Base-by-base conservation (phyloP, 192 early-diverging fungal genomes). In the Backusella psychrophila region DNA sequence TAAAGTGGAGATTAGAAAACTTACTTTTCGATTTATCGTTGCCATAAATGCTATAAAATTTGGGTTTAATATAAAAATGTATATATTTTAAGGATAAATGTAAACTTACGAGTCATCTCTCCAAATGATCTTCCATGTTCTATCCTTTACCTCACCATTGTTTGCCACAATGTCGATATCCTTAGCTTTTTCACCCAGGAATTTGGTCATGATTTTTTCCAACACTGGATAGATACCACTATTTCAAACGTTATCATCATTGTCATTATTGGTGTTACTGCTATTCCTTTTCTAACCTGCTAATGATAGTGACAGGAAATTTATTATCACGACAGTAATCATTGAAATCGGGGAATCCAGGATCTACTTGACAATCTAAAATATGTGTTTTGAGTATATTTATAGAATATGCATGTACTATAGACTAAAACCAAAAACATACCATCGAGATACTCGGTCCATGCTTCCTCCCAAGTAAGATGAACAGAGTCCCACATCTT, bases 271-370 rank as follows among this genome's bases (percentile, higher is more conserved):
- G 3, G 33, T 33, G 26, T 33, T 36, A 52, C 19, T 19, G 46
- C 2, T 79, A 19, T 49, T 2, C 17, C 4, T 49, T 49, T 7
- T 49, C 46, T 49, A 17, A 85, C 75, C 86, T 88, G 81, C 88
- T 89, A 11, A 94, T 82, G 3, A 94, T 86, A 19, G 86, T 87
- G 36, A 94, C 82, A 17, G 93, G 89, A 23, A 92, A 84, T 8
- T 80, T 38, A 17, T 90, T 78, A 29, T 76, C 59, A 12, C 81
- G 59, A 35, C 85, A 86, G 46, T 85, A 89, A 9, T 85, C 76
- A 73, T 88, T 86, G 75, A 93, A 89, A 0, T 63, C 67, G 7
- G 76, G 68, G 76, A 95, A 93, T 3, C 86, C 83, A 23, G 91
- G 87, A 70, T 94, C 92, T 14, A 92, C 68, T n/a, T 84, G 19